Evolutionary conservation across 306 rosid genomes (phyloP).

Genomic region (Cucumis melo): DNA sequence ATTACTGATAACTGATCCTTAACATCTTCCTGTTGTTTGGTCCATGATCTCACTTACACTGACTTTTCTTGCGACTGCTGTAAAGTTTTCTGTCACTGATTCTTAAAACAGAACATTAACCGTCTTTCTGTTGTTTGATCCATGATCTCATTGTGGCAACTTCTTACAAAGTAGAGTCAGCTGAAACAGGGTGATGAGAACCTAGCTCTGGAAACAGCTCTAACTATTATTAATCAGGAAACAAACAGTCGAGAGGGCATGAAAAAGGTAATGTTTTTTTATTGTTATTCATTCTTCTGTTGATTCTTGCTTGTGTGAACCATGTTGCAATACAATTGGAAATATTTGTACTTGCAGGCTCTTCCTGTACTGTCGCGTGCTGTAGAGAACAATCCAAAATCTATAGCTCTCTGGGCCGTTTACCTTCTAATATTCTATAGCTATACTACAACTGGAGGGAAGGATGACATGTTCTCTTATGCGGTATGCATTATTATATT

Average conservation of each 20-base stretch:
- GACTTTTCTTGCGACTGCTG: slow-evolving; percentile 10
- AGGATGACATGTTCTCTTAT: slow-evolving; percentile 78
- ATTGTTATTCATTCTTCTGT: neutral
- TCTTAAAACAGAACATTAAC: neutral
- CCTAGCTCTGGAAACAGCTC: slow-evolving; percentile 68
- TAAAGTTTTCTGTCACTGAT: slow-evolving; percentile 4
- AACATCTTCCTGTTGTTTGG: slow-evolving; percentile 1
- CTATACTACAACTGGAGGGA: slow-evolving; percentile 41
- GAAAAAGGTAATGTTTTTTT: slow-evolving; percentile 44
- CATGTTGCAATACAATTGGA: neutral
- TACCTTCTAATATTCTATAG: slow-evolving; percentile 70
- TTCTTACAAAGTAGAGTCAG: slow-evolving; percentile 48
- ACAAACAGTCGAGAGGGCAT: slow-evolving; percentile 42
- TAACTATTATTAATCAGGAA: slow-evolving; percentile 70
- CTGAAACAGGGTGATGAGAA: slow-evolving; percentile 54
- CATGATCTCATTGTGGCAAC: slow-evolving; percentile 15
- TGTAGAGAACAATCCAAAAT: slow-evolving; percentile 61
- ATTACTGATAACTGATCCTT: neutral
- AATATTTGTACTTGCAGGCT: slow-evolving; percentile 47
- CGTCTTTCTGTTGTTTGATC: neutral
- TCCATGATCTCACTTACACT: slow-evolving; percentile 9
- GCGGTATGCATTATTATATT: slow-evolving; percentile 52
- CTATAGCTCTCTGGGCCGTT: slow-evolving; percentile 54
- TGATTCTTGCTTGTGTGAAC: neutral
- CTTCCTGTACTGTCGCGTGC: slow-evolving; percentile 62